Base-by-base conservation (phyloP, 1,284 basidiomycete species). In the Veloporphyrellus conicus region DNA sequence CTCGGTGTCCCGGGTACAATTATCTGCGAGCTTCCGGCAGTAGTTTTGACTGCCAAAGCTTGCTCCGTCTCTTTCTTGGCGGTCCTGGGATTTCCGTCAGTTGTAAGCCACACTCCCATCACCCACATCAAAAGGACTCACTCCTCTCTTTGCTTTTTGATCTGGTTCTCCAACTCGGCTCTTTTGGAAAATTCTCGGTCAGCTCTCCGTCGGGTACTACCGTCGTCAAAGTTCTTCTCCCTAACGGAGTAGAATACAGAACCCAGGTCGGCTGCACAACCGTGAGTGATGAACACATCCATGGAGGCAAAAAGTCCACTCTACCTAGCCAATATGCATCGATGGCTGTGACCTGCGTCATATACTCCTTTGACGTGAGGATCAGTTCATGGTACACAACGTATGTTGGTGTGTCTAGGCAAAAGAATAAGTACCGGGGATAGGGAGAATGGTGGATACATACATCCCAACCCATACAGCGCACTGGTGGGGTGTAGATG, bases 351-450 rank as follows among this genome's bases (percentile, higher is more conserved):
- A 98, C 93, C 64, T 93, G 91, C 18, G 92, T 94, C 92, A 96
- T 95, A 69, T 97, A 95, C 71, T 94, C 84, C 71, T 90, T 95
- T 22, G 90, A 93, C 4, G 93, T 96, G 56, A 95, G 74, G 51
- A 96, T 93, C 41, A 95, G 78, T 64, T 99, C 94, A 63, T 99
- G 95, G 66, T 97, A 98, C 27, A 99, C 83, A 31, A 98, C 90
- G 66, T 96, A 98, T 40, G 93, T 89, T 7, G 96, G 96, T 27
- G 92, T 95, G 68, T 93, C 90, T 92, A 60, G 6, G 53, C 25
- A 31, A 22, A 46, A 6, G n/a, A 34, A 49, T 55, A 32, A 58
- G 48, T 20, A n/a, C 16, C 6, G 0, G 16, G 7, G 1, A 10
- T 1, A 3, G 18, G 23, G 4, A 14, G 1, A 15, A 6, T 3